Conservation (phyloP, 176 grass and related monocot species). For the Panicum miliaceum region DNA sequence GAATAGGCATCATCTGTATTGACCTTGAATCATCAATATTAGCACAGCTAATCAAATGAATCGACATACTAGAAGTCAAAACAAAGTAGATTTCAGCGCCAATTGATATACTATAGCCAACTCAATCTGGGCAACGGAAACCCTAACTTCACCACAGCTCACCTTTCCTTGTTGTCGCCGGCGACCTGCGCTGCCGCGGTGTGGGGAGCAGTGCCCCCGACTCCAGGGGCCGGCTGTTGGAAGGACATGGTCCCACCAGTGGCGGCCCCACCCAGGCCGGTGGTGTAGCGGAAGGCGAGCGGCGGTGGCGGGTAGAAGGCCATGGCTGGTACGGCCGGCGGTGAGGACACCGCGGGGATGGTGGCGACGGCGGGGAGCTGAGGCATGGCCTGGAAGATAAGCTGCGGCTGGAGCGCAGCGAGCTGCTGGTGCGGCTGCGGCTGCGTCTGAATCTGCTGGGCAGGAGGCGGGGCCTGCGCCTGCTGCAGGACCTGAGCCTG, state of each 20-base stretch:
- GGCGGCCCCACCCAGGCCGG: slow-evolving; percentile 42
- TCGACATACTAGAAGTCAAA: background rate
- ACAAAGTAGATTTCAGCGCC: background rate
- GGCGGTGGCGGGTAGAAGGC: slow-evolving; percentile 83
- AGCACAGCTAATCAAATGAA: background rate
- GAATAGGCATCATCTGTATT: background rate
- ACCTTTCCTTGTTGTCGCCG: slow-evolving; percentile 71
- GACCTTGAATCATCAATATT: background rate
- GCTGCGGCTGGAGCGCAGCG: slow-evolving; percentile 56
- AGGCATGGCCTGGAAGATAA: slow-evolving; percentile 62
- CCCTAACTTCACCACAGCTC: slow-evolving; percentile 35
- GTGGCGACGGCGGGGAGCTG: slow-evolving; percentile 43
- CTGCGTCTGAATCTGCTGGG: slow-evolving; percentile 47
- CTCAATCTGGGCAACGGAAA: slow-evolving; percentile 17
- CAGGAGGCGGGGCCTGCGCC: slow-evolving; percentile 5
- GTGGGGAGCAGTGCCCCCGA: slow-evolving; percentile 40
- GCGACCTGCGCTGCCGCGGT: slow-evolving; percentile 33
- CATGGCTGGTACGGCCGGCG: slow-evolving; percentile 60
- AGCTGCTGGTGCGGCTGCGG: slow-evolving; percentile 41
- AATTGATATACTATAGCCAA: background rate
- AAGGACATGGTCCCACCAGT: slow-evolving; percentile 59
- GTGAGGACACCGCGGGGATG: slow-evolving; percentile 21
- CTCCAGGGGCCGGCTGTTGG: slow-evolving; percentile 48
- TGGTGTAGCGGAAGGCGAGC: slow-evolving; percentile 69
- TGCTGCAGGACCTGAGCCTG: slow-evolving; percentile 37